Evolutionary conservation across 106 monocot species (phyloP).

Genomic region (Dendrobium huoshanense): DNA sequence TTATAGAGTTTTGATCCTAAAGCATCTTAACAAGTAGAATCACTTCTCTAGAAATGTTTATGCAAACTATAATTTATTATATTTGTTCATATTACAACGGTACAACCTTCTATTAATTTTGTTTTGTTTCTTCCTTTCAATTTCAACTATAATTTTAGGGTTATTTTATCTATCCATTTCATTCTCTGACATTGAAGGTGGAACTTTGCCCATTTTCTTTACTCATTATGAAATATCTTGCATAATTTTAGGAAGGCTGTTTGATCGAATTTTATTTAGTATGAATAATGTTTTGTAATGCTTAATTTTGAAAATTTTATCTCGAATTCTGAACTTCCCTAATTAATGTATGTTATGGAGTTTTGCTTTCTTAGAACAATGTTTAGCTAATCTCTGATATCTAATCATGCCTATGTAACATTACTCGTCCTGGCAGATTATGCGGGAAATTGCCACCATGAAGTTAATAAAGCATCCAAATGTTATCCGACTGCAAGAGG

Average conservation of each 20-base stretch:
- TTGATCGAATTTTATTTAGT: neutral
- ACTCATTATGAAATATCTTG: neutral
- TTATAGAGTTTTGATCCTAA: neutral
- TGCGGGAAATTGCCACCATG: conserved; percentile 62
- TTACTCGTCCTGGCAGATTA: conserved; percentile 36
- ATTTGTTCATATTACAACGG: neutral
- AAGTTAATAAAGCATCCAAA: conserved; percentile 77
- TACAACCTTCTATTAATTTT: neutral
- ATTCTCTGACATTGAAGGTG: neutral
- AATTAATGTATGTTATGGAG: no score
- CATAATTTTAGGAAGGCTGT: neutral
- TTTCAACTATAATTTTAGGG: neutral
- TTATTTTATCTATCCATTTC: neutral
- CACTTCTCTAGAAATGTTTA: neutral
- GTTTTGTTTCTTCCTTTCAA: neutral
- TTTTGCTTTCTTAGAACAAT: no score
- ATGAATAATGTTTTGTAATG: neutral
- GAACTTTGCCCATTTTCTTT: neutral
- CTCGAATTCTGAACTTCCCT: no score
- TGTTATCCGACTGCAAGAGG: conserved; percentile 63
- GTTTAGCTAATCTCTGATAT: neutral
- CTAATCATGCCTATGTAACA: neutral
- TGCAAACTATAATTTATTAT: neutral
- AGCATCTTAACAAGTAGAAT: neutral
- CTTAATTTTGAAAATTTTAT: neutral